Conservation (phyloP, 257 asterid species). For the Rehmannia glutinosa region DNA sequence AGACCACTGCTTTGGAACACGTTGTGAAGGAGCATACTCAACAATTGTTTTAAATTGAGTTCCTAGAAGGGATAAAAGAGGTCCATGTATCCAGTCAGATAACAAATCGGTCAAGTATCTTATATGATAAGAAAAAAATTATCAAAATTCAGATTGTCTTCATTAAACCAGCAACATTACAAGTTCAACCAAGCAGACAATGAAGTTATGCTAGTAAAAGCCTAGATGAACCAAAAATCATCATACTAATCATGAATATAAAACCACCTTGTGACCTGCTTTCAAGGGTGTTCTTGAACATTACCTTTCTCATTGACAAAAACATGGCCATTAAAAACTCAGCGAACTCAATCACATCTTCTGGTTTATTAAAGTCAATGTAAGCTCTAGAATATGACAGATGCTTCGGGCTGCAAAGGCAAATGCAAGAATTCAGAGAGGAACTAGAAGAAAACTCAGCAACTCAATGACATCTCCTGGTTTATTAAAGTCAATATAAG, state of each 20-base stretch:
- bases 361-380: conserved; percentile 68
- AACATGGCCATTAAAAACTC: conserved; percentile 85
- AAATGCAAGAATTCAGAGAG: conserved; percentile 21
- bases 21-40: conserved; percentile 98
- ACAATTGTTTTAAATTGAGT: conserved; percentile 82
- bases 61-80: conserved; percentile 45
- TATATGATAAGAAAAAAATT: neutral
- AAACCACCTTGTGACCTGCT: conserved; percentile 11
- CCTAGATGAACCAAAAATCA: neutral
- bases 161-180: conserved; percentile 2
- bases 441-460: neutral
- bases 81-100: neutral
- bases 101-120: neutral
- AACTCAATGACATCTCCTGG: conserved; percentile 62
- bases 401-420: conserved; percentile 72
- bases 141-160: neutral
- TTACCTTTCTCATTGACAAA: conserved; percentile 97
- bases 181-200: neutral
- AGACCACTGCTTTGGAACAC: conserved; percentile 80
- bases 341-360: conserved; percentile 90
- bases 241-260: neutral
- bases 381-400: conserved; percentile 69
- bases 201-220: conserved; percentile 7
- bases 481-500: conserved; percentile 68
- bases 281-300: conserved; percentile 9